Evolutionary conservation across 192 early-diverging fungal genomes (phyloP).

Genomic region (Haplosporangium gracile): DNA sequence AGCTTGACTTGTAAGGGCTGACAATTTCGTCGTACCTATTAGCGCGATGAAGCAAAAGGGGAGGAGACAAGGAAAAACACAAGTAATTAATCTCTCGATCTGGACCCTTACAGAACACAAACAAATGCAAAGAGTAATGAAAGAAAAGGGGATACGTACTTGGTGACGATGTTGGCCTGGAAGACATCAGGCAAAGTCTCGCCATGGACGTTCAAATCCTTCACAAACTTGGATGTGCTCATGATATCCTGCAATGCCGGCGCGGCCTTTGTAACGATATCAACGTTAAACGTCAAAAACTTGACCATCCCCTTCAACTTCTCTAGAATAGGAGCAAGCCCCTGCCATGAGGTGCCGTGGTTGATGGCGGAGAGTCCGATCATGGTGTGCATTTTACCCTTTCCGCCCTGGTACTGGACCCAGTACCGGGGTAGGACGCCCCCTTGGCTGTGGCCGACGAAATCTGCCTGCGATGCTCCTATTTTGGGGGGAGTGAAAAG

Average conservation of each 20-base stretch:
- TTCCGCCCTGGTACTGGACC: conserved; percentile 4
- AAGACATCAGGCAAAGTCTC: conserved; percentile 9
- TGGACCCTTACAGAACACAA: background rate
- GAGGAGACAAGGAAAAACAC: too few species aligned
- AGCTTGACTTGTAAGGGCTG: background rate
- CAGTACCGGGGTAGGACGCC: conserved; percentile 16
- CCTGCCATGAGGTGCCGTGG: conserved; percentile 7
- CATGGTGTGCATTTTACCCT: conserved; percentile 10
- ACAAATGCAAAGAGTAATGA: background rate
- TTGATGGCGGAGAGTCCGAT: conserved; percentile 11
- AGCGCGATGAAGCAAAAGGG: too few species aligned
- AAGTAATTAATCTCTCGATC: background rate
- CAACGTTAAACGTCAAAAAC: background rate
- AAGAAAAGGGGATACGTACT: background rate
- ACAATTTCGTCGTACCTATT: conserved; percentile 13
- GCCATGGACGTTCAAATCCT: conserved; percentile 8
- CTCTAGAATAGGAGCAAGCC: background rate
- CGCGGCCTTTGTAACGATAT: background rate
- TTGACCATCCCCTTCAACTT: conserved; percentile 1
- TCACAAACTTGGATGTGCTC: background rate
- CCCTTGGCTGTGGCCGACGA: conserved; percentile 19
- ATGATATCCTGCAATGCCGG: background rate
- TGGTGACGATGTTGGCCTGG: conserved; percentile 19
- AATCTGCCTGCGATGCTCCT: conserved; percentile 13
- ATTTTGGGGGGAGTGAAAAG: background rate